Evolutionary conservation across 371 early-diverging fungal genomes (phyloP), one percentile per base, ranked within the genome.

Genomic region (Lichtheimia ornata): DNA sequence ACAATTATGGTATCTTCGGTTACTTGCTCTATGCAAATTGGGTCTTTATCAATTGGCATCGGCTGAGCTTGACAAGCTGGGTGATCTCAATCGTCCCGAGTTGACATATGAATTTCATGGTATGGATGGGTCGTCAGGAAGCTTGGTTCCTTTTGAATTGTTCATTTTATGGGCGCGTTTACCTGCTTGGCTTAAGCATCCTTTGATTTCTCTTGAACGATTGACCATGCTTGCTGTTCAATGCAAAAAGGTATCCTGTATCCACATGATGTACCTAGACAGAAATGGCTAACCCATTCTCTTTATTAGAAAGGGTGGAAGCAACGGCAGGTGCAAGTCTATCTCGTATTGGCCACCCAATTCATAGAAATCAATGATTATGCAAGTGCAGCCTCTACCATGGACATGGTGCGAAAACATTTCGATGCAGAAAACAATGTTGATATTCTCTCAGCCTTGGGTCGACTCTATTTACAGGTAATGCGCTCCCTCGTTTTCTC

Each of bases 31-130:
- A 13, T 70, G 68, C 18, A 79, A 87, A 44, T 60, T 87, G 3
- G 77, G 83, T 2, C 65, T 85, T 25, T 79, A 81, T 62, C 84
- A 84, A 55, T 65, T 87, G 53, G 87, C 87, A 5, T 77, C 81
- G 20, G 84, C 84, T 17, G 87, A 87, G 66, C 61, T 87, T 40
- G 87, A 85, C 52, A 82, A 84, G 55, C 47, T 87, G 30, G 84
- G 85, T 1, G 81, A 87, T 56, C 52, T 87, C 53, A 66, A 74
- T 45, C 69, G 84, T 47, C 66, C 73, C 13, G 81, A 81, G 62
- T 68, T 77, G 2, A 75, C 76, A 0, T 74, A 69, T 22, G 80
- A 84, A 44, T 75, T 61, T 45, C 71, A 83, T 59, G 72, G 56
- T 11, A 27, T 56, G 30, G 67, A 53, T 27, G 17, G 43, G 7